Evolutionary conservation across 1,284 basidiomycete genomes (phyloP).

Genomic region (Apiotrichum porosum): DNA sequence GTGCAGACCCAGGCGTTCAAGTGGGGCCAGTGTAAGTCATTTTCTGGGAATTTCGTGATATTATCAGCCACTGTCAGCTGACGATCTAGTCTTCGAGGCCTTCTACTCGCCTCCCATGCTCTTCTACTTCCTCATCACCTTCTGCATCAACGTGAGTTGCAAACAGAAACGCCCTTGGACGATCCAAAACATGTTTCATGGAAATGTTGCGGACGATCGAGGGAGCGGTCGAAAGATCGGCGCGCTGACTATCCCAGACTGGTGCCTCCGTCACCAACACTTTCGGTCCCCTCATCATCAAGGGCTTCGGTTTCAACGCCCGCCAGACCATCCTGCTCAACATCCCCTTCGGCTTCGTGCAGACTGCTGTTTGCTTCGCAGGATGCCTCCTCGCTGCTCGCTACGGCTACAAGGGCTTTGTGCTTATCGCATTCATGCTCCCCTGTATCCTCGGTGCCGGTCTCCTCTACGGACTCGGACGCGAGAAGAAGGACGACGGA

Average conservation of each 20-base stretch:
- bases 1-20: constrained; percentile 34
- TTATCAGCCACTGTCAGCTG: too few species aligned
- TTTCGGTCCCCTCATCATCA: constrained; percentile 44
- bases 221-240: too few species aligned
- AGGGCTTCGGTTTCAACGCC: constrained; percentile 33
- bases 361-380: constrained; percentile 18
- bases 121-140: constrained; percentile 29
- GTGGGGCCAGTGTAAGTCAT: too few species aligned
- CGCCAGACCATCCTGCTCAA: constrained; percentile 38
- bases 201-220: too few species aligned
- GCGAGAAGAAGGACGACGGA: constrained; percentile 7
- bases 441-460: constrained; percentile 34
- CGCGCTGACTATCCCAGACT: too few species aligned
- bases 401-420: constrained; percentile 27
- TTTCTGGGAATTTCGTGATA: too few species aligned
- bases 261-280: constrained; percentile 32
- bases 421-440: constrained; percentile 27
- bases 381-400: constrained; percentile 21
- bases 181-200: too few species aligned
- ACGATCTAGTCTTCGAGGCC: constrained; percentile 32
- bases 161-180: too few species aligned
- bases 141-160: constrained; percentile 32
- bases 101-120: constrained; percentile 32
- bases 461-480: constrained; percentile 33
- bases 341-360: constrained; percentile 39